These are phyloP conservation scores for Periconia macrospinosa DNA, from an alignment of 2,329 filamentous ascomycete species.

Conservation along the genomic window DNA sequence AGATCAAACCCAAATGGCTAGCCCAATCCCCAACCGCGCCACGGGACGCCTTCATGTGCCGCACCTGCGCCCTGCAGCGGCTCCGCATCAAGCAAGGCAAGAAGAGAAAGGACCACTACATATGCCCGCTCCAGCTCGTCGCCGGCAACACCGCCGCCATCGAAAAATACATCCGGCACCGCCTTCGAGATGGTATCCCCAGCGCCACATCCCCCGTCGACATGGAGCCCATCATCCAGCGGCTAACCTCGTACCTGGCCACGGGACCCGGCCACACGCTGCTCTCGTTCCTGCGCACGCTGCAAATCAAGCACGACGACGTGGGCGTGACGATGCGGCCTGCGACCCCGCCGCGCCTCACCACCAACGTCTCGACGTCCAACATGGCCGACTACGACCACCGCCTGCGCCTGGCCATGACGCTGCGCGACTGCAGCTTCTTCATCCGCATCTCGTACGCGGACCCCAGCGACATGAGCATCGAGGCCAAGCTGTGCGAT, in stretches of 20 bases:
- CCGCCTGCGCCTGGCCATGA: slow-evolving; percentile 47
- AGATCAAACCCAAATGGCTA: slow-evolving; percentile 55
- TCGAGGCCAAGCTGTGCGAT: slow-evolving; percentile 50
- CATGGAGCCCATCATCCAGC: neutral
- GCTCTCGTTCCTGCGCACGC: slow-evolving; percentile 38
- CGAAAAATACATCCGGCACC: slow-evolving; percentile 14
- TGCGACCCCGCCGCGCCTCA: neutral
- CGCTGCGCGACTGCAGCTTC: slow-evolving; percentile 51
- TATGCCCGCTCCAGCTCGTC: slow-evolving; percentile 48
- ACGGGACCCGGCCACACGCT: slow-evolving; percentile 38
- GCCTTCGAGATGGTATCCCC: slow-evolving; percentile 2
- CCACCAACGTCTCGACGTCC: neutral
- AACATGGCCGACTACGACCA: slow-evolving; percentile 4
- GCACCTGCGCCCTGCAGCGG: slow-evolving; percentile 50
- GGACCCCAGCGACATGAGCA: slow-evolving; percentile 3
- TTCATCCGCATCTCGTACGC: slow-evolving; percentile 39
- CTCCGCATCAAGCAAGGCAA: slow-evolving; percentile 23
- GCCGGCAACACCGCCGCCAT: slow-evolving; percentile 24
- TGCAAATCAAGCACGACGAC: slow-evolving; percentile 44
- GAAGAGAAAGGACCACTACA: slow-evolving; percentile 13
- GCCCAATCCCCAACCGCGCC: slow-evolving; percentile 50
- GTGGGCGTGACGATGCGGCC: slow-evolving; percentile 26
- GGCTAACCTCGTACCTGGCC: slow-evolving; percentile 26
- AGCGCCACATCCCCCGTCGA: neutral
- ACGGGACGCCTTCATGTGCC: slow-evolving; percentile 42